A percentile compares a stretch with the other conserved stretches of the same genome.
These are phyloP conservation scores for Xerocomellus intermedius DNA, from an alignment of 768 basidiomycete genomes.

Conservation along the genomic window DNA sequence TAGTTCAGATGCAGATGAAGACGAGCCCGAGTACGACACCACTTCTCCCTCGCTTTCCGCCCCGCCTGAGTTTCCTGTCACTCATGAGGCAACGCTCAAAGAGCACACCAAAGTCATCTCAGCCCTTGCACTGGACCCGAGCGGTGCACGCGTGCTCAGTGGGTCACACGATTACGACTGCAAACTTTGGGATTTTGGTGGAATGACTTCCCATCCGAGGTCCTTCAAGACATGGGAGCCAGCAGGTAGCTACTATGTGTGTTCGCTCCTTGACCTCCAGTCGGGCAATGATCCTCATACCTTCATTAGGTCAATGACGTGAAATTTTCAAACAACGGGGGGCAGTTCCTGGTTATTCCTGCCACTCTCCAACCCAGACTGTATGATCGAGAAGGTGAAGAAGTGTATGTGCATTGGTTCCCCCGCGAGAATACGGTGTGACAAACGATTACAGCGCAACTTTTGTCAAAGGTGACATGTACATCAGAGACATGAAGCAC, in stretches of 20 bases:
- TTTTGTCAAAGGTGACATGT: conserved; percentile 93
- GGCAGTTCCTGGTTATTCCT: conserved; percentile 82
- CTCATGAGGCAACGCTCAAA: conserved; percentile 89
- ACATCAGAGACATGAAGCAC: conserved; percentile 98
- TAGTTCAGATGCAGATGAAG: conserved; percentile 17
- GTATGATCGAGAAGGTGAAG: conserved; percentile 91
- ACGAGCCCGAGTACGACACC: conserved; percentile 55
- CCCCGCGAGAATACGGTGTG: conserved; percentile 34
- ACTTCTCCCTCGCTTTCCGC: conserved; percentile 39
- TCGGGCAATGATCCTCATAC: not conserved
- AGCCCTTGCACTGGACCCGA: conserved; percentile 88
- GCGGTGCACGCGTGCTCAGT: conserved; percentile 86
- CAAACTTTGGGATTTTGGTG: conserved; percentile 99
- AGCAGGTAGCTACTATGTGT: conserved; percentile 86
- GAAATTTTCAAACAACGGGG: conserved; percentile 85
- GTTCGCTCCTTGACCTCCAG: conserved; percentile 11
- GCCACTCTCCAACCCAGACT: conserved; percentile 87
- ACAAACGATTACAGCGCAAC: conserved; percentile 64
- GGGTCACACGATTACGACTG: conserved; percentile 98
- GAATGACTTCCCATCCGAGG: conserved; percentile 87
- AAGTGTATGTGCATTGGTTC: conserved; percentile 60
- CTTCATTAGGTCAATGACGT: conserved; percentile 77
- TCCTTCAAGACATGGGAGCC: conserved; percentile 98
- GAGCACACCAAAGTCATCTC: conserved; percentile 97
- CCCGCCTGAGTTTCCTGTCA: conserved; percentile 68